Evolutionary conservation across 2,329 filamentous ascomycete genomes (phyloP), one percentile per base, ranked within the genome.

Genomic region (Microdochium trichocladiopsis): DNA sequence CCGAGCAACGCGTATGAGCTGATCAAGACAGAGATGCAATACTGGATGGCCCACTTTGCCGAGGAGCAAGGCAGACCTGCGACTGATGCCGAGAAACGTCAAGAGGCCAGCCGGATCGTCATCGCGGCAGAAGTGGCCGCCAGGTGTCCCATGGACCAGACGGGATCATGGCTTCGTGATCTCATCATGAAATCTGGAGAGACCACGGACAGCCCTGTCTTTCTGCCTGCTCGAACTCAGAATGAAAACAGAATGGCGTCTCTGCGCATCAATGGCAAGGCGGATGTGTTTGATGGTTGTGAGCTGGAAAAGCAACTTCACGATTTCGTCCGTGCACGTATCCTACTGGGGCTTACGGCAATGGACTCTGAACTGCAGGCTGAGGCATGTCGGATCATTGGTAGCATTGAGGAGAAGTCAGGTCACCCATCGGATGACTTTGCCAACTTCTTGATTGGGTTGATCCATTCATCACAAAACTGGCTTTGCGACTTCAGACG

Each of bases 1-100:
- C 76, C 79, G 1, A 72, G 74, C 18, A 82, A 79, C 57, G 78
- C 79, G n/a, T 84, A 83, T 62, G 82, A 84, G 57, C 68, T 83
- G 24, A 70, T 86, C 59, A 83, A 84, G 59, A 64, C 75, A 51
- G 80, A 84, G 59, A 61, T 85, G 55, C 70, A 75, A 36, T 75
- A 78, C 61, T 84, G 76, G 67, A 67, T 73, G 28, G 61, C 70
- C 48, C 74, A 76, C 53, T 68, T 72, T 49, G 65, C 63, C 16
- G 70, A 78, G 21, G 66, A 72, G 33, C 68, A 68, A 16, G 71
- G 70, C 33, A 60, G 57, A 22, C 43, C 64, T 2, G 75, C 75
- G 2, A 75, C 70, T 4, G 80, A 84, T 53, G 70, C 73, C 12
- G 76, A 82, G 49, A 64, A 84, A 51, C 75, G 78, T 54, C 61